Percentiles rank a stretch among this genome's conserved stretches.
phyloP scores from a whole-genome alignment of 1,139 yeast genomes.

The Geotrichum citri-aurantii region DNA sequence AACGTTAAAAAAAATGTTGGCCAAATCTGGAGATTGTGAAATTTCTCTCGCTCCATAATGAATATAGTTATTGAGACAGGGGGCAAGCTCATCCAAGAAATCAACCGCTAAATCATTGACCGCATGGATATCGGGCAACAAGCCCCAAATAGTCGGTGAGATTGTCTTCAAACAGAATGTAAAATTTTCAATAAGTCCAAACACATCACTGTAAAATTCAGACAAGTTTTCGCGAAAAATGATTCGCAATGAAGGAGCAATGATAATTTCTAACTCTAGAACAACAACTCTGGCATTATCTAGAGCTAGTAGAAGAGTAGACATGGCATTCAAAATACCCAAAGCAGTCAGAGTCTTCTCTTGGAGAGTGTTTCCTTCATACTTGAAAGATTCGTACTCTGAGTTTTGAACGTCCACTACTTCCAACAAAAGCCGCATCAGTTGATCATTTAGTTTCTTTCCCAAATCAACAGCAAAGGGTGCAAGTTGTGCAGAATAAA shows the following conservation, averaged over 20 bases:
- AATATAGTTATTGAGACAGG: constrained; percentile 70
- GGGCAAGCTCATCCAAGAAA: constrained; percentile 70
- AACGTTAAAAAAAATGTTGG: constrained; percentile 29
- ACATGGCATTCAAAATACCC: constrained; percentile 80
- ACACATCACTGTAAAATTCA: constrained; percentile 75
- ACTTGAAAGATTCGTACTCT: constrained; percentile 31
- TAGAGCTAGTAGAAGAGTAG: constrained; percentile 75
- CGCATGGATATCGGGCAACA: constrained; percentile 51
- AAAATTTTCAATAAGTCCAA: constrained; percentile 81
- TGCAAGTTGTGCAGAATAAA: constrained; percentile 78
- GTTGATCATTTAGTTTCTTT: constrained; percentile 72
- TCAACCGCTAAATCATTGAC: constrained; percentile 49
- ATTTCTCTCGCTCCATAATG: constrained; percentile 60
- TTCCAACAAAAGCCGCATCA: constrained; percentile 66
- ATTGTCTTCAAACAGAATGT: constrained; percentile 68
- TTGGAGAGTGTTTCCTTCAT: constrained; percentile 44
- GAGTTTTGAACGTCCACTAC: constrained; percentile 43
- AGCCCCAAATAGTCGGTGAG: constrained; percentile 70
- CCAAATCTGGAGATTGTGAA: constrained; percentile 33
- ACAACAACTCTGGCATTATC: constrained; percentile 74
- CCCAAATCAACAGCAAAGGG: constrained; percentile 91
- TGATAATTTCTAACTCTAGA: constrained; percentile 60
- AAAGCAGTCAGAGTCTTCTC: constrained; percentile 86
- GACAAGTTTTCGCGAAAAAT: constrained; percentile 61
- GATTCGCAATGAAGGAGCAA: constrained; percentile 64